Percentiles rank a stretch among this genome's conserved stretches.
Evolutionary conservation across 1,139 yeast genomes (phyloP).

Genomic region (Geotrichum europaeum): DNA sequence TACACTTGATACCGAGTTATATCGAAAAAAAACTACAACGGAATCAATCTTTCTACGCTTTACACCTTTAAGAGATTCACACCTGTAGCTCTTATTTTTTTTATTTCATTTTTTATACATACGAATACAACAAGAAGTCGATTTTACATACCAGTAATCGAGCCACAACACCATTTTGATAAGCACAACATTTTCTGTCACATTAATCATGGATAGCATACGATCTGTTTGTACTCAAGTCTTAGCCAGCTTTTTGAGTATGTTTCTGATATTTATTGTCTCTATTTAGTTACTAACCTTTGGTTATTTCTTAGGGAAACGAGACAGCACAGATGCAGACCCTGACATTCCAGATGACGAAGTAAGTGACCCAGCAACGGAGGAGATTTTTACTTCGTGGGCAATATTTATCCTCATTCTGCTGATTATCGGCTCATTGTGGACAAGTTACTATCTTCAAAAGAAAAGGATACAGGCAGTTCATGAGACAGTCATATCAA

Average conservation of each 20-base stretch:
- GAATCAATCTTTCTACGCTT: background rate
- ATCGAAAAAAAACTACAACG: background rate
- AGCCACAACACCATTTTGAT: background rate
- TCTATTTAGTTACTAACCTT: background rate
- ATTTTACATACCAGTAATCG: background rate
- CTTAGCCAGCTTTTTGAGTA: slow-evolving; percentile 16
- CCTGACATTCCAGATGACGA: slow-evolving; percentile 47
- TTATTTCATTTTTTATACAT: background rate
- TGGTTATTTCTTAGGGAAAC: slow-evolving; percentile 17
- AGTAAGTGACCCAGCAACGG: slow-evolving; percentile 84
- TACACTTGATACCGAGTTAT: too few relatives aligned
- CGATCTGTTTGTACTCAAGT: slow-evolving; percentile 10
- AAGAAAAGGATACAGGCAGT: slow-evolving; percentile 88
- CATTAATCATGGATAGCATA: slow-evolving; percentile 1
- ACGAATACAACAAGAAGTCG: background rate
- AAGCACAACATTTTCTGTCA: background rate
- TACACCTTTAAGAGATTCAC: background rate
- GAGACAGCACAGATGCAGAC: slow-evolving; percentile 39
- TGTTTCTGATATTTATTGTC: background rate
- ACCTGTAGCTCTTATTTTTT: background rate
- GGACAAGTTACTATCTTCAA: slow-evolving; percentile 92
- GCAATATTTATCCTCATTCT: slow-evolving; percentile 82
- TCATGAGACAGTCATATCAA: slow-evolving; percentile 94
- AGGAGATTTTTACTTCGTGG: slow-evolving; percentile 96
- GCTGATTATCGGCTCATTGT: slow-evolving; percentile 76